A percentile compares a stretch with the other conserved stretches of the same genome.
phyloP scores from a whole-genome alignment of 2,329 filamentous ascomycete species.

The Pseudopyrenochaeta lycopersici region DNA sequence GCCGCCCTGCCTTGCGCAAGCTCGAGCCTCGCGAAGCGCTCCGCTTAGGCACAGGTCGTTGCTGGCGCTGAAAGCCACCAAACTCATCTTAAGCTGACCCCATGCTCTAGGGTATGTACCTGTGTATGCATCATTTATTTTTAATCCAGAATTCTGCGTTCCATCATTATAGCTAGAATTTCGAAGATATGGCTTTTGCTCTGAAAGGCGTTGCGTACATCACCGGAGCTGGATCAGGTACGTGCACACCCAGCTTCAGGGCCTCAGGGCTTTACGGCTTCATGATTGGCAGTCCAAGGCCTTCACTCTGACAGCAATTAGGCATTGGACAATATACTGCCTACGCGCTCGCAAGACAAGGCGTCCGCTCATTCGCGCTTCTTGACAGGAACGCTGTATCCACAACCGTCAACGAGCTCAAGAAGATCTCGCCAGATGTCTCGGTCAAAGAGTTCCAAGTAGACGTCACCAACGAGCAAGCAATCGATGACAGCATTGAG shows the following conservation, averaged over 20 bases:
- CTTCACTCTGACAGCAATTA: conserved; percentile 26
- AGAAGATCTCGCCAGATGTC: conserved; percentile 51
- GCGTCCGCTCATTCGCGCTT: conserved; percentile 58
- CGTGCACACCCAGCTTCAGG: no score
- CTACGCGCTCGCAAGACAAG: conserved; percentile 58
- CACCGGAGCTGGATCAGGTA: conserved; percentile 59
- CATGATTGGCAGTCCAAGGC: not conserved
- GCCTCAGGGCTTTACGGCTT: not conserved
- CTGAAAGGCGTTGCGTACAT: conserved; percentile 60
- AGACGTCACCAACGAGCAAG: conserved; percentile 57
- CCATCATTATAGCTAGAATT: not conserved
- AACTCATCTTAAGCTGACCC: no score
- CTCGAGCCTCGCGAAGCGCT: not conserved
- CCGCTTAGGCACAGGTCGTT: not conserved
- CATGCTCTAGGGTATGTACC: not conserved
- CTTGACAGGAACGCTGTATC: conserved; percentile 56
- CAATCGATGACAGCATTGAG: conserved; percentile 56
- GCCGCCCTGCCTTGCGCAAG: not conserved
- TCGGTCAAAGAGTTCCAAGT: conserved; percentile 53
- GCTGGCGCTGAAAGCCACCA: not conserved
- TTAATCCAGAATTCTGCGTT: not conserved
- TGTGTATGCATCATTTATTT: not conserved
- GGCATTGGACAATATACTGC: conserved; percentile 61
- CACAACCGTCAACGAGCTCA: conserved; percentile 46
- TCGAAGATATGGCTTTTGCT: conserved; percentile 47